Evolutionary conservation across 257 asterid genomes (phyloP).

Genomic region (Solanum tarijense): DNA sequence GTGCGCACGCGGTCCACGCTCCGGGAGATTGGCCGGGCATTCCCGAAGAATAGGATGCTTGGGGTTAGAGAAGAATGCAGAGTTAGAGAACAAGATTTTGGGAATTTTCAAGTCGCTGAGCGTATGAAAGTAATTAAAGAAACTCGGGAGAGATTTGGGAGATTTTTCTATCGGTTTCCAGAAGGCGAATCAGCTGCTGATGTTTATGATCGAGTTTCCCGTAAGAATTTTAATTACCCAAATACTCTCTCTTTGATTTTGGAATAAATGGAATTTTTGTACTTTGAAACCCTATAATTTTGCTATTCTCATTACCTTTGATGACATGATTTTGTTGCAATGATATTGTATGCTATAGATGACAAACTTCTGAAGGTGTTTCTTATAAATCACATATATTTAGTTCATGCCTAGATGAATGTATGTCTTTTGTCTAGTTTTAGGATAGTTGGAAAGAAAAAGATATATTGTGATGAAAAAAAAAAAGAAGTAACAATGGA

Average conservation of each 20-base stretch:
- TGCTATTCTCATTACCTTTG: not conserved
- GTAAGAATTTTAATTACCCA: slow-evolving; percentile 19
- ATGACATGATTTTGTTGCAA: too few relatives aligned
- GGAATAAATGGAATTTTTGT: not conserved
- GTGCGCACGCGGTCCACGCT: slow-evolving; percentile 74
- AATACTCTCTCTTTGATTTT: not conserved
- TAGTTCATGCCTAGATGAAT: not conserved
- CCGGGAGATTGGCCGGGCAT: slow-evolving; percentile 65
- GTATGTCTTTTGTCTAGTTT: not conserved
- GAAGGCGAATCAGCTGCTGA: slow-evolving; percentile 96
- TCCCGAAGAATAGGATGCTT: slow-evolving; percentile 46
- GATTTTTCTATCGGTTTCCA: slow-evolving; percentile 84
- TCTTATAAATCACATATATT: not conserved
- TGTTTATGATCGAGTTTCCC: slow-evolving; percentile 85
- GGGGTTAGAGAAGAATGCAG: slow-evolving; percentile 91
- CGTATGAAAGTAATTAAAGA: slow-evolving; percentile 76
- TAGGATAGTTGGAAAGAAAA: not conserved
- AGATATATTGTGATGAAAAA: not conserved
- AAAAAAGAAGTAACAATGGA: not conserved
- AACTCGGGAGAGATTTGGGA: slow-evolving; percentile 76
- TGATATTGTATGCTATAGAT: not conserved
- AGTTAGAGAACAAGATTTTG: slow-evolving; percentile 89
- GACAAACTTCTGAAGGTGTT: not conserved
- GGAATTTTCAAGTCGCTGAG: slow-evolving; percentile 85
- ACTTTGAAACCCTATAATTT: not conserved